These are phyloP conservation scores for Sungouiella thailandica DNA, from an alignment of 805 yeast species.

Conservation along the genomic window DNA sequence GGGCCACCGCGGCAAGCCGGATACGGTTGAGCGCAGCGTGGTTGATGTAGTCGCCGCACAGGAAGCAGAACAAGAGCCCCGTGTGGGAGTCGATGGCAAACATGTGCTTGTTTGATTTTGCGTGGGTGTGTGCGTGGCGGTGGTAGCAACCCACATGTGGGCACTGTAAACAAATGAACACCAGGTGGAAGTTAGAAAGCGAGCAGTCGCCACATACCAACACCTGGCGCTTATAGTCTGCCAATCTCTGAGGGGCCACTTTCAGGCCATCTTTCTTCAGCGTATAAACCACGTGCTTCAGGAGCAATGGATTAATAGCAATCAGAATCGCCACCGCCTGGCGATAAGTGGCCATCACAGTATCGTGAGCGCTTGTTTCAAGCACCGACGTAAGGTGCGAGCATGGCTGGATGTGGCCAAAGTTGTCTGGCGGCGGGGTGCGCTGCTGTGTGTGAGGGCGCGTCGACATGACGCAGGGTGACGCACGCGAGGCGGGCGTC, in stretches of 20 bases:
- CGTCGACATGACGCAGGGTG: background rate
- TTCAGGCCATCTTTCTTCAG: conserved; percentile 34
- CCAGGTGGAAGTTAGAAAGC: conserved; percentile 36
- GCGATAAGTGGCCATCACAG: conserved; percentile 45
- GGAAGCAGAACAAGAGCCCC: conserved; percentile 73
- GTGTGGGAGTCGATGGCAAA: conserved; percentile 57
- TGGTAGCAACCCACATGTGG: conserved; percentile 69
- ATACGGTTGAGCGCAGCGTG: conserved; percentile 54
- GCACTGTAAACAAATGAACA: conserved; percentile 68
- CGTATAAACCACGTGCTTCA: conserved; percentile 18
- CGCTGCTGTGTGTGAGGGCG: conserved; percentile 4
- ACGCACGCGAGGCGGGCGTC: too few relatives aligned
- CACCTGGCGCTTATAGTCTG: conserved; percentile 38
- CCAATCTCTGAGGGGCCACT: conserved; percentile 33
- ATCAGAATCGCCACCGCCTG: conserved; percentile 48
- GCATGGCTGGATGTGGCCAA: conserved; percentile 40
- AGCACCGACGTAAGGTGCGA: conserved; percentile 45
- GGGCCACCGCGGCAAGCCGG: conserved; percentile 26
- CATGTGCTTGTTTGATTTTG: conserved; percentile 28
- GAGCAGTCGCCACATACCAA: conserved; percentile 50
- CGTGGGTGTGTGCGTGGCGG: conserved; percentile 30
- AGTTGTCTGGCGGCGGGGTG: conserved; percentile 21
- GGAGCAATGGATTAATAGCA: conserved; percentile 20
- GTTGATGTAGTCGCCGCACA: conserved; percentile 68
- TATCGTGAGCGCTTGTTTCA: conserved; percentile 44